These are phyloP conservation scores for Tulasnella sp. DNA, from an alignment of 768 basidiomycete genomes.

Conservation along the genomic window DNA sequence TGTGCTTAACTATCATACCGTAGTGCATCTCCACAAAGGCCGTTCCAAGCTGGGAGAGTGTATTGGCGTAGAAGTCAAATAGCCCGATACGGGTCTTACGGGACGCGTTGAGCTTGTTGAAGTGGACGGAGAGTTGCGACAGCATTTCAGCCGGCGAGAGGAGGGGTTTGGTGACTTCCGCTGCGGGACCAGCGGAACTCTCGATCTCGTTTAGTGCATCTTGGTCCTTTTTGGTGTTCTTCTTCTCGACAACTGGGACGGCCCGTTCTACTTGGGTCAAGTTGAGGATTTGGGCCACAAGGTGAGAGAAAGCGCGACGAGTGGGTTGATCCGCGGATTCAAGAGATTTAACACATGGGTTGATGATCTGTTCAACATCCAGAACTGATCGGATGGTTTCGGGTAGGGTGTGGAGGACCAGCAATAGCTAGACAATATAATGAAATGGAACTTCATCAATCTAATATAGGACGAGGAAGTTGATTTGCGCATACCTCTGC, in stretches of 20 bases:
- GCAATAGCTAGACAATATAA: conserved; percentile 33
- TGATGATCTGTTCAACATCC: conserved; percentile 71
- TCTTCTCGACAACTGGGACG: conserved; percentile 38
- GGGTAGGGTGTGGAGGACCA: conserved; percentile 46
- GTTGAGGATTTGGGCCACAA: conserved; percentile 76
- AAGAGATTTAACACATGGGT: conserved; percentile 56
- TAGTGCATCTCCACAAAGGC: conserved; percentile 78
- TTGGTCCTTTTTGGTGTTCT: conserved; percentile 42
- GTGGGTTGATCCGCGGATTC: conserved; percentile 79
- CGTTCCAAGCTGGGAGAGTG: conserved; percentile 65
- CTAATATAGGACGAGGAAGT: background rate
- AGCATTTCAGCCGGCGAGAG: conserved; percentile 74
- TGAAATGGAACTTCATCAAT: background rate
- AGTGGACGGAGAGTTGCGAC: conserved; percentile 60
- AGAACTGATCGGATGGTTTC: conserved; percentile 44
- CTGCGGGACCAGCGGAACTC: conserved; percentile 34
- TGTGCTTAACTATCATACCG: conserved; percentile 61
- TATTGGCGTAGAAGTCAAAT: conserved; percentile 75
- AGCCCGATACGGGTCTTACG: conserved; percentile 73
- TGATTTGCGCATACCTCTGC: conserved; percentile 49
- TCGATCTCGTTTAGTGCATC: conserved; percentile 49
- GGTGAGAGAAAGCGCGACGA: conserved; percentile 63
- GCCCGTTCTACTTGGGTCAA: conserved; percentile 65
- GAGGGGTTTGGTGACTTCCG: conserved; percentile 52
- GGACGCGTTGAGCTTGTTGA: conserved; percentile 61